Evolutionary conservation across 495 filamentous ascomycete genomes (phyloP), one percentile per base, ranked within the genome.

Genomic region (Aspergillus olivimuriae): DNA sequence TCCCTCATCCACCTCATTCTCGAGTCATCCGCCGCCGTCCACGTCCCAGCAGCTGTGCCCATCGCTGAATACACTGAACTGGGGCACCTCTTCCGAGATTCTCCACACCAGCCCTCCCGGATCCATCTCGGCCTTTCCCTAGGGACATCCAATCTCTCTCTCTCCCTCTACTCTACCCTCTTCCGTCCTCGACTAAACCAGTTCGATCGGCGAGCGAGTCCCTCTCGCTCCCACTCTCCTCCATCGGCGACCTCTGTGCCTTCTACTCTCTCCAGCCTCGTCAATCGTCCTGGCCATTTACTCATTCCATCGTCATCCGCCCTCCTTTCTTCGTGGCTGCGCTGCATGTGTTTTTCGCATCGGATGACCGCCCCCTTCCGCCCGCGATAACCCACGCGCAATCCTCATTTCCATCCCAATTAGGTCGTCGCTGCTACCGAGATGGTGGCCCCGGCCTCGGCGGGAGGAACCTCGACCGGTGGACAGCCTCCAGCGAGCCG

Each of bases 361-460:
- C 44, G 44, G 55, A 58, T 55, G 47, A 39, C 50, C 32, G 46
- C 44, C 34, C 49, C 49, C 50, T 50, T 52, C 52, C 51, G 47
- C 54, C 47, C 53, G 55, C 48, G 46, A 49, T 56, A 59, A 53
- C 45, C 41, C 45, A 50, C 51, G 55, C 51, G 46, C 55, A 51
- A 48, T 33, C 46, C 50, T 41, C 48, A n/a, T 38, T 36, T 36
- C 32, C 31, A 43, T 40, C 37, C 39, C 48, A 31, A 52, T 31
- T 21, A 23, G 44, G 44, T 41, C 41, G 48, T 56, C 47, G 53
- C 57, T 15, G 20, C 35, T 44, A 28, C 30, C 58, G 57, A 65
- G 44, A 77, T 75, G 73, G 72, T 73, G 63, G 68, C 72, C 56
- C 72, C 73, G 63, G 69, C 71, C 57, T 67, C 69, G 43, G 60